phyloP scores from a whole-genome alignment of 1,284 basidiomycete genomes.

The Fomitopsis pinicola region DNA sequence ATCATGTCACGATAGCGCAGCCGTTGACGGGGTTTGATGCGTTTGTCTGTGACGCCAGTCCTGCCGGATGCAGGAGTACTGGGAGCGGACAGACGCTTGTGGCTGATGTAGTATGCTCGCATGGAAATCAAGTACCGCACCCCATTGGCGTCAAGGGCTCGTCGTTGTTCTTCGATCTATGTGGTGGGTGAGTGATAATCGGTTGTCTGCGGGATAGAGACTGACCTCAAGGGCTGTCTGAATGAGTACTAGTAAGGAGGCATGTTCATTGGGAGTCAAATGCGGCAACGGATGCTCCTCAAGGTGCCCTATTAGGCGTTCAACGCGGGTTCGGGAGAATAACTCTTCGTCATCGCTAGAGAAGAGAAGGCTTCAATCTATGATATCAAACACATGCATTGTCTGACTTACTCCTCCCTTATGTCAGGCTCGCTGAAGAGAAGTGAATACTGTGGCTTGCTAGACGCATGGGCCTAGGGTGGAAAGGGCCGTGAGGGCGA shows the following conservation, averaged over 20 bases:
- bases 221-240: constrained; percentile 83
- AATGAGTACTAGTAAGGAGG: constrained; percentile 75
- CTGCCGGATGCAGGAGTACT: constrained; percentile 41
- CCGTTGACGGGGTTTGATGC: constrained; percentile 57
- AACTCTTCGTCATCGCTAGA: constrained; percentile 44
- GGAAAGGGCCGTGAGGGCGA: background rate
- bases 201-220: background rate
- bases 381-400: background rate
- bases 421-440: constrained; percentile 39
- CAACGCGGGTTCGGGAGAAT: constrained; percentile 61
- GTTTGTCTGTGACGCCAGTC: constrained; percentile 28
- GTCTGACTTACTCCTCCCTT: constrained; percentile 37
- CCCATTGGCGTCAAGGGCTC: constrained; percentile 85
- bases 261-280: constrained; percentile 73
- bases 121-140: constrained; percentile 88
- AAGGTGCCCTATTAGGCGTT: constrained; percentile 60
- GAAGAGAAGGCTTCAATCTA: background rate
- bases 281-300: constrained; percentile 64
- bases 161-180: constrained; percentile 82
- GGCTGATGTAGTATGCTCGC: constrained; percentile 78
- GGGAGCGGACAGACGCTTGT: constrained; percentile 49
- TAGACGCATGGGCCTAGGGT: constrained; percentile 15
- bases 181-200: background rate
- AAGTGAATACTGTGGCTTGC: constrained; percentile 34
- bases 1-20: constrained; percentile 89